phyloP scores from a whole-genome alignment of 2,329 filamentous ascomycete genomes.

The Conoideocrella luteorostrata region DNA sequence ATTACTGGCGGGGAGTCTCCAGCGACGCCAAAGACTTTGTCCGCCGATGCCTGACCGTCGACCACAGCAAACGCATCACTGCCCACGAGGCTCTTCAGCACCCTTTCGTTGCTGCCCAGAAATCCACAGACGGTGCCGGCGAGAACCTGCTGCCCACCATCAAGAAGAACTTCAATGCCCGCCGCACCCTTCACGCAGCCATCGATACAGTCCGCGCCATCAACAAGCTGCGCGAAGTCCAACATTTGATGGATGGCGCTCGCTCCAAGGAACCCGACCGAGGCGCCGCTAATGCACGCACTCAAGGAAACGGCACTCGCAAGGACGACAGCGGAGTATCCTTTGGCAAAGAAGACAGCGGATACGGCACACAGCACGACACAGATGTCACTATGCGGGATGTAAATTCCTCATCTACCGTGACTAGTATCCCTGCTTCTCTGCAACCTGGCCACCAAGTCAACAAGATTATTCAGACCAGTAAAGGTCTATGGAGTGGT shows the following conservation, averaged over 20 bases:
- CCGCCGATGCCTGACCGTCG: conserved; percentile 82
- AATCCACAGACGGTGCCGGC: conserved; percentile 40
- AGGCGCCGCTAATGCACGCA: conserved; percentile 19
- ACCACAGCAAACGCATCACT: conserved; percentile 81
- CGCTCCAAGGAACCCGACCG: conserved; percentile 43
- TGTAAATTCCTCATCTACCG: conserved; percentile 32
- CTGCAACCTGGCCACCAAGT: conserved; percentile 48
- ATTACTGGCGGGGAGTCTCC: conserved; percentile 96
- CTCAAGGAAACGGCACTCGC: conserved; percentile 13
- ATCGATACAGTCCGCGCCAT: conserved; percentile 67
- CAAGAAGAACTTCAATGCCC: conserved; percentile 70
- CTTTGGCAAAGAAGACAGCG: conserved; percentile 38
- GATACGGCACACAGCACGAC: conserved; percentile 38
- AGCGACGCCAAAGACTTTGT: conserved; percentile 86
- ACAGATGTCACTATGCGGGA: conserved; percentile 41
- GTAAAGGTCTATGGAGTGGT: conserved; percentile 54
- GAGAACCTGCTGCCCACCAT: conserved; percentile 61
- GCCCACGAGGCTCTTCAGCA: conserved; percentile 71
- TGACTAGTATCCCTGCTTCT: conserved; percentile 37
- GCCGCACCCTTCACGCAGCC: conserved; percentile 61
- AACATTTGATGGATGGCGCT: conserved; percentile 52
- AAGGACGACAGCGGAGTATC: conserved; percentile 42
- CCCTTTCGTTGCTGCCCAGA: conserved; percentile 54
- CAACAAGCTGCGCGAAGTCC: conserved; percentile 62
- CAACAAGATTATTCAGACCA: conserved; percentile 56